Conservation (phyloP, 108 stramenopile genomes). For the Fistulifera solaris region DNA sequence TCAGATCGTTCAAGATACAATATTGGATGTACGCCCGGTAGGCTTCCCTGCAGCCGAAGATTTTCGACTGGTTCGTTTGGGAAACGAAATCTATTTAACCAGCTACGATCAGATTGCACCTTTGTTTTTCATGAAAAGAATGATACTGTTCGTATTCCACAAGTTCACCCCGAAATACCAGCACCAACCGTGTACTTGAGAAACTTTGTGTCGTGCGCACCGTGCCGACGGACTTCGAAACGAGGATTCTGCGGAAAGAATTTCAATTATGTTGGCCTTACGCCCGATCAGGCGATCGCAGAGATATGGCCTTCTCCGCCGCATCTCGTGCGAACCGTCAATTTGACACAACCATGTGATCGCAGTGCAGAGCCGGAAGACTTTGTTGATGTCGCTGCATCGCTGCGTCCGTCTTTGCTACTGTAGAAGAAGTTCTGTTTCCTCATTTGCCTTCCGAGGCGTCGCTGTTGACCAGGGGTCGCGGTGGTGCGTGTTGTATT, state of each 20-base stretch:
- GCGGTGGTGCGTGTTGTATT: slow-evolving; percentile 14
- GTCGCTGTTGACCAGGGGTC: slow-evolving; percentile 7
- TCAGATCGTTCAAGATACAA: neutral
- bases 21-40: neutral
- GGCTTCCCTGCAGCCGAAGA: slow-evolving; percentile 6
- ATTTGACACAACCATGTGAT: slow-evolving; percentile 5
- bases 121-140: slow-evolving; percentile 1
- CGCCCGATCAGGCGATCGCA: neutral
- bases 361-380: neutral
- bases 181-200: slow-evolving; percentile 1
- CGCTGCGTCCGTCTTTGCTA: slow-evolving; percentile 2
- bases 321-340: neutral
- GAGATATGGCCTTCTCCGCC: slow-evolving; percentile 13
- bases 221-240: slow-evolving; percentile 1
- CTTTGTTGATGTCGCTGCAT: neutral
- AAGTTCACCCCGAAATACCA: neutral
- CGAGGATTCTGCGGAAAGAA: slow-evolving; percentile 14
- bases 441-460: slow-evolving; percentile 3
- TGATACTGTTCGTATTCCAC: neutral
- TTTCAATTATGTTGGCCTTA: slow-evolving; percentile 13
- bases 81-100: slow-evolving; percentile 3
- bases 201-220: slow-evolving; percentile 1
- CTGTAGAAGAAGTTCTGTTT: slow-evolving; percentile 5
- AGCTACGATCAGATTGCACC: slow-evolving; percentile 7
- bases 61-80: slow-evolving; percentile 5